Base-by-base conservation (phyloP, 2,329 filamentous ascomycete species). In the Teratosphaeria destructans region DNA sequence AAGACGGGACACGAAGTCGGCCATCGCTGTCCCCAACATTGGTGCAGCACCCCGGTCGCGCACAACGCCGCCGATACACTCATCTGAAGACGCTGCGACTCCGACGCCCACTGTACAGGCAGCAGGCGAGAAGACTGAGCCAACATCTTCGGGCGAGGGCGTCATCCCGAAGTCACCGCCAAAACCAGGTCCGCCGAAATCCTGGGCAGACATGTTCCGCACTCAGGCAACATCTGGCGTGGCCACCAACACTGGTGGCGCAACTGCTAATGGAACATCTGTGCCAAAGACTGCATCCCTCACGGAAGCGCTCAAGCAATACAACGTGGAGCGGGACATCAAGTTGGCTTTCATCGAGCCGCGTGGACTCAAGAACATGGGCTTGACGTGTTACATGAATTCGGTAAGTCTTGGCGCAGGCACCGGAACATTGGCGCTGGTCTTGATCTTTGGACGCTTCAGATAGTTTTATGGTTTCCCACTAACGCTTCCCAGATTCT, bases 311-410 rank as follows among this genome's bases (percentile, higher is more conserved):
- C 80, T 99, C 57, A 82, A 82, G 56, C 82, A 84, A 32, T 94
- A 92, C 72, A 83, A 82, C 57, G 85, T 91, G 27, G 81, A 84
- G 60, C 79, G 80, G 43, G 80, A 81, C 54, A 78, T 81, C 60
- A 89, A 87, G 68, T 78, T 93, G 65, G 80, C 88, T 19, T 96
- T 96, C 70, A 81, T 99, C 56, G 90, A 97, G 75, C 94, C 94
- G 56, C 85, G 93, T 65, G 94, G 94, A 55, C 82, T 99, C 70
- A 89, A 96, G 66, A 99, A 99, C 76, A 95, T 93, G 49, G 94
- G 94, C 56, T 97, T 99, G 72, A 95, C 97, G 89, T 99, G 94
- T 76, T 99, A 99, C 77, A 97, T 99, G 94, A 99, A 97, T 79
- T 96, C 94, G 64, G 93, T 96, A 81, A 77, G 89, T 78, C n/a